Evolutionary conservation across 305 asterid species (phyloP).

Genomic region (Fraxinus albicans): DNA sequence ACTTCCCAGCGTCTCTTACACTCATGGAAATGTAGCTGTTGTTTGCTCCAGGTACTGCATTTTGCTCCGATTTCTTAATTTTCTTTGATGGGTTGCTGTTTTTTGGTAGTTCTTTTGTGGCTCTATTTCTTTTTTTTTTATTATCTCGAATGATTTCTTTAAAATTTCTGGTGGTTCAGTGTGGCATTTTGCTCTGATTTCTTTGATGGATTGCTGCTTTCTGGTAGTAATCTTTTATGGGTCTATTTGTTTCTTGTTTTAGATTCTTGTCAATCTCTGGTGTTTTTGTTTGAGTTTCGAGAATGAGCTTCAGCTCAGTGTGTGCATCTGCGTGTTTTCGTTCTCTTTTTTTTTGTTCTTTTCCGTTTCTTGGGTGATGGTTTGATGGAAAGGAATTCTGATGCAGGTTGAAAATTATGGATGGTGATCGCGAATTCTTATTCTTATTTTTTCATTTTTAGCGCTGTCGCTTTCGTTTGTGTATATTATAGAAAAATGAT

Average conservation of each 20-base stretch:
- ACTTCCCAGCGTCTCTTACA: conserved; percentile 15
- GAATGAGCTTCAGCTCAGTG: background rate
- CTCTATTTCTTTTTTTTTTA: background rate
- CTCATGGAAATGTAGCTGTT: conserved; percentile 27
- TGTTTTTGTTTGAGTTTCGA: conserved; percentile 1
- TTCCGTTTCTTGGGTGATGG: conserved; percentile 21
- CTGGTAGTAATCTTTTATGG: background rate
- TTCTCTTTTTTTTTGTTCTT: background rate
- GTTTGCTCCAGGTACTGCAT: conserved; percentile 32
- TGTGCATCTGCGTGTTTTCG: background rate
- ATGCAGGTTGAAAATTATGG: conserved; percentile 23
- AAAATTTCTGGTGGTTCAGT: background rate
- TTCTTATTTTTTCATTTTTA: conserved; percentile 5
- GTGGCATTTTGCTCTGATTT: background rate
- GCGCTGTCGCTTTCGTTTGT: conserved; percentile 40
- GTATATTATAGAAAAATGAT: conserved; percentile 4
- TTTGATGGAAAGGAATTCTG: conserved; percentile 33
- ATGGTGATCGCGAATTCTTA: conserved; percentile 23
- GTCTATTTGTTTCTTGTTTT: background rate
- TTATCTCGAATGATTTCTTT: background rate
- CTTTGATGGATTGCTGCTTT: background rate
- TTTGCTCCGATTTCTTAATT: background rate
- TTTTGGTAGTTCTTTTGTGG: background rate
- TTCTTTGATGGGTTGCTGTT: background rate
- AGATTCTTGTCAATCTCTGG: conserved; percentile 13